Evolutionary conservation across 805 yeast genomes (phyloP).

Genomic region (Ogataea trehaloabstinens): DNA sequence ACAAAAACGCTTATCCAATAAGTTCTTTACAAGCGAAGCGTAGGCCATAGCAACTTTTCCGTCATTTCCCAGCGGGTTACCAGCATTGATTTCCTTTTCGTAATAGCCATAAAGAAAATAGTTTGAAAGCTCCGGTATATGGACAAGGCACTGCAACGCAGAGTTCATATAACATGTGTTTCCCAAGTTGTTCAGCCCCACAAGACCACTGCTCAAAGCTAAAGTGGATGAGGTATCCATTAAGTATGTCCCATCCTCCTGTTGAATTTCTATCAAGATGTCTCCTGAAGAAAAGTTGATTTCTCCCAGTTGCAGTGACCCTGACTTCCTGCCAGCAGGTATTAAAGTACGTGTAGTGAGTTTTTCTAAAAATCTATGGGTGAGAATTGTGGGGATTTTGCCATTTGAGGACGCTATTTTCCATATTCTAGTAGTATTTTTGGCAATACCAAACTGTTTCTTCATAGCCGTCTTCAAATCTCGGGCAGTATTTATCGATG

Average conservation of each 20-base stretch:
- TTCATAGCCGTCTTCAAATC: conserved; percentile 25
- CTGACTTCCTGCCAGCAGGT: conserved; percentile 22
- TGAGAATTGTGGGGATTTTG: conserved; percentile 18
- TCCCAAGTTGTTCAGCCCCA: conserved; percentile 73
- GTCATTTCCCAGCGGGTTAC: conserved; percentile 81
- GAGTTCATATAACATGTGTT: conserved; percentile 95
- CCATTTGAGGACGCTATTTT: conserved; percentile 13
- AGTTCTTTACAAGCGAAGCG: conserved; percentile 60
- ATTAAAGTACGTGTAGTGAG: conserved; percentile 19
- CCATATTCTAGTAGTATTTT: conserved; percentile 25
- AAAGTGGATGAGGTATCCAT: conserved; percentile 23
- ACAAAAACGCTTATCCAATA: conserved; percentile 41
- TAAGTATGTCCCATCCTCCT: conserved; percentile 24
- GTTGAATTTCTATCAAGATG: conserved; percentile 27
- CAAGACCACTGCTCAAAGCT: conserved; percentile 42
- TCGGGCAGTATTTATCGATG: conserved; percentile 31
- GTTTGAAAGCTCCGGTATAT: conserved; percentile 76
- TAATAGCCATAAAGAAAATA: conserved; percentile 67
- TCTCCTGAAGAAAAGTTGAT: conserved; percentile 20
- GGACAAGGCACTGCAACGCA: conserved; percentile 85
- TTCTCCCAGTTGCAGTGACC: conserved; percentile 12
- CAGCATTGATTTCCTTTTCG: conserved; percentile 62
- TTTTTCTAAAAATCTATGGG: conserved; percentile 15
- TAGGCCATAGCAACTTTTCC: conserved; percentile 82
- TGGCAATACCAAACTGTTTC: conserved; percentile 18